Conservation (phyloP, 2,329 filamentous ascomycete species). For the Zarea fungicola region DNA sequence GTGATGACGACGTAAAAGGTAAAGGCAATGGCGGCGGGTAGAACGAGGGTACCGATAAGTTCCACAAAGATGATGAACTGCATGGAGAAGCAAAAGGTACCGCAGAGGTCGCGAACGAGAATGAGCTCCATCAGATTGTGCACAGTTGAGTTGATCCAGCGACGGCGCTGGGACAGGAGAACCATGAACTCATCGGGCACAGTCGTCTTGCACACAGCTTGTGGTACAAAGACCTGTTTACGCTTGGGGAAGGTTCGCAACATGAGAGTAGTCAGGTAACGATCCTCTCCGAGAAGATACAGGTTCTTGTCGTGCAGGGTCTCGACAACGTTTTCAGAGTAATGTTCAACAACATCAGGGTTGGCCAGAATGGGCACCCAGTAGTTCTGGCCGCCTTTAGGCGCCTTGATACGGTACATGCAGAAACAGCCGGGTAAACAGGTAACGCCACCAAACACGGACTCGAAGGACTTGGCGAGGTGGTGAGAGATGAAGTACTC, state of each 20-base stretch:
- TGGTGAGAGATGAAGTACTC: conserved; percentile 99
- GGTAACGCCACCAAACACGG: conserved; percentile 96
- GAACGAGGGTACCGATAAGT: conserved; percentile 85
- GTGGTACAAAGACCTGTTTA: conserved; percentile 97
- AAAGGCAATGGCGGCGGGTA: conserved; percentile 94
- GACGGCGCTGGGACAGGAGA: conserved; percentile 84
- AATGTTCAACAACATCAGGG: conserved; percentile 97
- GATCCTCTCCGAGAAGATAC: conserved; percentile 86
- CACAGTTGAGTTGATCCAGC: conserved; percentile 99
- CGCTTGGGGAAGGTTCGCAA: conserved; percentile 97
- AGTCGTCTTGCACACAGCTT: conserved; percentile 97
- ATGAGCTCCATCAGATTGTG: conserved; percentile 98
- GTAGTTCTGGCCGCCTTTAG: conserved; percentile 97
- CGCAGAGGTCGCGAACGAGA: conserved; percentile 90
- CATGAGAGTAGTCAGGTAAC: conserved; percentile 95
- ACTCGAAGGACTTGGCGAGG: conserved; percentile 94
- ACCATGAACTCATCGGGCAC: conserved; percentile 92
- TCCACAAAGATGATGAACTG: conserved; percentile 98
- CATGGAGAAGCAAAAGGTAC: conserved; percentile 99
- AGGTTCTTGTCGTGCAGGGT: conserved; percentile 97
- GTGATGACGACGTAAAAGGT: conserved; percentile 94
- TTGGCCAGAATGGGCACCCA: conserved; percentile 99
- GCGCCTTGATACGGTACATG: conserved; percentile 99
- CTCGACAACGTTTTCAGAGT: conserved; percentile 98
- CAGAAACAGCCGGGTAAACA: conserved; percentile 98